Percentiles rank a stretch among this genome's conserved stretches.
phyloP scores from a whole-genome alignment of 2,329 filamentous ascomycete genomes.

The Penicillium palitans region DNA sequence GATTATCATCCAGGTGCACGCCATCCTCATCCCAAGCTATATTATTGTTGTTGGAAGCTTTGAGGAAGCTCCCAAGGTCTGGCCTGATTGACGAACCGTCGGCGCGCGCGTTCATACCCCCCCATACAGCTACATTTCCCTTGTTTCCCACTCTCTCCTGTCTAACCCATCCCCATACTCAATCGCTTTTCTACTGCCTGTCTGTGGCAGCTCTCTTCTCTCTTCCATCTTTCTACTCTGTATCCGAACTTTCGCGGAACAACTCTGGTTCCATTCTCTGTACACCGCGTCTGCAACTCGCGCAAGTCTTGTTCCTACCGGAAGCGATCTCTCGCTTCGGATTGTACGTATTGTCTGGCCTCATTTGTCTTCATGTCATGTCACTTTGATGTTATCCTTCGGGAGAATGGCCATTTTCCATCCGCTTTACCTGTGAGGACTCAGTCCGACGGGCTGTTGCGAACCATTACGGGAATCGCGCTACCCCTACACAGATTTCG shows the following conservation, averaged over 20 bases:
- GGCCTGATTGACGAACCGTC: background rate
- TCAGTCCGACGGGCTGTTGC: background rate
- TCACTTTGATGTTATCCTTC: slow-evolving; percentile 11
- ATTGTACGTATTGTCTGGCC: slow-evolving; percentile 44
- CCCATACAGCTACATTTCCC: background rate
- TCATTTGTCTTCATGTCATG: slow-evolving; percentile 9
- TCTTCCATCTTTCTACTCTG: background rate
- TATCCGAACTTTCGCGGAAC: background rate
- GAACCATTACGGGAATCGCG: slow-evolving; percentile 1
- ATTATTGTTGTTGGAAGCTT: background rate
- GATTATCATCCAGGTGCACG: background rate
- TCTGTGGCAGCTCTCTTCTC: background rate
- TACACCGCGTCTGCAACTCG: slow-evolving; percentile 18
- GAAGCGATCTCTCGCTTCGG: slow-evolving; percentile 29
- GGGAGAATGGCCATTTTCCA: slow-evolving; percentile 13
- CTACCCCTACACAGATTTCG: background rate
- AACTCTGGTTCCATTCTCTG: slow-evolving; percentile 10
- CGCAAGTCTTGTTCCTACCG: slow-evolving; percentile 14
- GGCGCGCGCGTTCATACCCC: background rate
- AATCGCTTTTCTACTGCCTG: background rate
- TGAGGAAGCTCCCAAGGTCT: background rate
- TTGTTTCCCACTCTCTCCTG: background rate
- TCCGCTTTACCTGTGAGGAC: slow-evolving; percentile 5
- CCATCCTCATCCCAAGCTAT: no score
- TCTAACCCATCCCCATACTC: background rate